These are phyloP conservation scores for Alloteropsis semialata DNA, from an alignment of 176 grass and related monocot species.

Conservation along the genomic window DNA sequence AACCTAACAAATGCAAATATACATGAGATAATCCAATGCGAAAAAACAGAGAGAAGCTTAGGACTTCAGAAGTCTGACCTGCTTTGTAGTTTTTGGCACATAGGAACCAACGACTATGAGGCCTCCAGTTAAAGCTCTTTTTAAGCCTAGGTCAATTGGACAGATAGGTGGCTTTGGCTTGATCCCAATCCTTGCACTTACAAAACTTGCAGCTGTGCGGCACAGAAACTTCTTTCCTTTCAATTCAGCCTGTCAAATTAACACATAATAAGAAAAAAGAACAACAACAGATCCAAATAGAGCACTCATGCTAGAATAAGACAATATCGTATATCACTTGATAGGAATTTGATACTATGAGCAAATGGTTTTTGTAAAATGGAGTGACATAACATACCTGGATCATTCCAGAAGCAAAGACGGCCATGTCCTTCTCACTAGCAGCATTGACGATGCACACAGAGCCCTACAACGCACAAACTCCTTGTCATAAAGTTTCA, in stretches of 20 bases:
- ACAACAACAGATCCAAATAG: constrained; percentile 21
- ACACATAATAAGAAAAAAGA: constrained; percentile 31
- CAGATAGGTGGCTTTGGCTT: constrained; percentile 65
- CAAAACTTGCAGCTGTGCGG: constrained; percentile 97
- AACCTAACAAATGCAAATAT: constrained; percentile 57
- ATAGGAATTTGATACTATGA: background rate
- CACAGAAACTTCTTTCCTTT: constrained; percentile 85
- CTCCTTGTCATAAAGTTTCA: constrained; percentile 10
- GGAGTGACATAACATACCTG: constrained; percentile 44
- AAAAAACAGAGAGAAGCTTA: background rate
- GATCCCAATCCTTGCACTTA: constrained; percentile 92
- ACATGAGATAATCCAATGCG: constrained; percentile 14
- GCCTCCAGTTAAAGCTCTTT: constrained; percentile 72
- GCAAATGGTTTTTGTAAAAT: constrained; percentile 20
- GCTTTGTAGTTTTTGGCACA: constrained; percentile 98
- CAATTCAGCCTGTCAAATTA: constrained; percentile 70
- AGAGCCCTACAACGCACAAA: constrained; percentile 62
- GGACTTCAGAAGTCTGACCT: constrained; percentile 43
- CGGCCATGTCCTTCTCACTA: constrained; percentile 81
- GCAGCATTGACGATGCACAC: constrained; percentile 89
- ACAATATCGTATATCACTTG: constrained; percentile 8
- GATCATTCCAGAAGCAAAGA: constrained; percentile 97
- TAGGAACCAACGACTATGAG: constrained; percentile 97
- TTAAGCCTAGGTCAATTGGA: constrained; percentile 78
- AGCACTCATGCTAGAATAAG: constrained; percentile 13